Evolutionary conservation across 2,329 filamentous ascomycete species (phyloP).

Genomic region (Pyrenophora graminea): DNA sequence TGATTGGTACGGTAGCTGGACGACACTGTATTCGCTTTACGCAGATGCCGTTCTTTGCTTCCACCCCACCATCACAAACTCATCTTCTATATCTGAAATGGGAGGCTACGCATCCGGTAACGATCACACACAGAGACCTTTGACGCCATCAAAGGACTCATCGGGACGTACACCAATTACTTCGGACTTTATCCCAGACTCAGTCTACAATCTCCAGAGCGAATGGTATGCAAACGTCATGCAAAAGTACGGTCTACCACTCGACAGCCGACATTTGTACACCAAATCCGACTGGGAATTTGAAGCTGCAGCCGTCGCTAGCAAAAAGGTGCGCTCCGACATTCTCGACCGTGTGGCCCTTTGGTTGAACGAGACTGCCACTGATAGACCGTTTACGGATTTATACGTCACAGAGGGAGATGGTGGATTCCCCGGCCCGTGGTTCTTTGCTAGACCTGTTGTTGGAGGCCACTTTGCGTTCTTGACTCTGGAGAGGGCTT

Average conservation of each 20-base stretch:
- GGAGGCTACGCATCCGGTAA: slow-evolving; percentile 12
- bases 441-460: slow-evolving; percentile 81
- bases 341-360: slow-evolving; percentile 74
- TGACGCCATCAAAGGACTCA: slow-evolving; percentile 17
- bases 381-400: slow-evolving; percentile 77
- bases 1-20: slow-evolving; percentile 79
- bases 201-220: slow-evolving; percentile 78
- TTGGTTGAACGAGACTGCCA: slow-evolving; percentile 84
- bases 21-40: slow-evolving; percentile 84
- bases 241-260: slow-evolving; percentile 79
- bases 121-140: slow-evolving; percentile 23
- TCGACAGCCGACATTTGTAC: slow-evolving; percentile 82
- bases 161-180: slow-evolving; percentile 35
- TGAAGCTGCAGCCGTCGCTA: slow-evolving; percentile 80
- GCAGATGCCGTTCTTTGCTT: slow-evolving; percentile 81
- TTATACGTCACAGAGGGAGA: slow-evolving; percentile 79
- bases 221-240: slow-evolving; percentile 79
- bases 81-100: slow-evolving; percentile 13
- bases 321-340: slow-evolving; percentile 67
- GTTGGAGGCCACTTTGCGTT: slow-evolving; percentile 86
- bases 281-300: slow-evolving; percentile 93
- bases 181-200: slow-evolving; percentile 69
- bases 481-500: slow-evolving; percentile 78
- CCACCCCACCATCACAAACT: slow-evolving; percentile 60
- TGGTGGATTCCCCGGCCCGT: slow-evolving; percentile 73